These are phyloP conservation scores for Fusarium longipes DNA, from an alignment of 2,329 filamentous ascomycete genomes.

Conservation along the genomic window DNA sequence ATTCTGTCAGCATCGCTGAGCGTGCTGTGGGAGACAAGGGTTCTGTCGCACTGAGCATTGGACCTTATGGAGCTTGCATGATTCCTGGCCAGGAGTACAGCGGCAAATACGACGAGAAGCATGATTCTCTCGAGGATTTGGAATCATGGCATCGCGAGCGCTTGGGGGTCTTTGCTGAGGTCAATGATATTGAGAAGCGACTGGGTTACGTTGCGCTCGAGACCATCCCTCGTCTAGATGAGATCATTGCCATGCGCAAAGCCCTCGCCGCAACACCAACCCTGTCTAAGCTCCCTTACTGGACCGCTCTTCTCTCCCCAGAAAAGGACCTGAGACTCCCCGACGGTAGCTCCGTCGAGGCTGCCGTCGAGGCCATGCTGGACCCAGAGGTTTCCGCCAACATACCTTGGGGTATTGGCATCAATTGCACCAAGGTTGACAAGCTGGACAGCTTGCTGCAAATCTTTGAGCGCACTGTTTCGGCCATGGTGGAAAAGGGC, in stretches of 20 bases:
- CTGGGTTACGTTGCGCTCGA: constrained; percentile 71
- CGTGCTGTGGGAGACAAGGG: constrained; percentile 48
- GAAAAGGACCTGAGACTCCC: constrained; percentile 64
- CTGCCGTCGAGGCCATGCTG: constrained; percentile 54
- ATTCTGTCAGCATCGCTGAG: constrained; percentile 58
- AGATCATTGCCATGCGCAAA: constrained; percentile 67
- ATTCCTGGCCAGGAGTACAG: constrained; percentile 73
- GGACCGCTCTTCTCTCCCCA: constrained; percentile 73
- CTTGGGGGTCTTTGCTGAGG: constrained; percentile 60
- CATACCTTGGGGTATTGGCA: constrained; percentile 70
- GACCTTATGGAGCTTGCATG: constrained; percentile 76
- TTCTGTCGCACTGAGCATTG: constrained; percentile 68
- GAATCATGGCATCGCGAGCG: constrained; percentile 68
- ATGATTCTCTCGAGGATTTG: constrained; percentile 58
- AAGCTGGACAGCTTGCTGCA: constrained; percentile 67
- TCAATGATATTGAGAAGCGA: constrained; percentile 53
- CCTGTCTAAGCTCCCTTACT: constrained; percentile 58
- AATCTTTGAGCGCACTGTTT: constrained; percentile 64
- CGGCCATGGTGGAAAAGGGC: constrained; percentile 51
- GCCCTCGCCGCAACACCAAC: constrained; percentile 50
- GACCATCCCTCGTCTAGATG: constrained; percentile 72
- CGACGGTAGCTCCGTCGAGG: constrained; percentile 61
- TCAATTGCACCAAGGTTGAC: constrained; percentile 76
- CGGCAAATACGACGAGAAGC: constrained; percentile 66
- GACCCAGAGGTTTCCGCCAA: constrained; percentile 38